Base-by-base conservation (phyloP, 495 filamentous ascomycete species). In the Symbiotaphrina buchneri region DNA sequence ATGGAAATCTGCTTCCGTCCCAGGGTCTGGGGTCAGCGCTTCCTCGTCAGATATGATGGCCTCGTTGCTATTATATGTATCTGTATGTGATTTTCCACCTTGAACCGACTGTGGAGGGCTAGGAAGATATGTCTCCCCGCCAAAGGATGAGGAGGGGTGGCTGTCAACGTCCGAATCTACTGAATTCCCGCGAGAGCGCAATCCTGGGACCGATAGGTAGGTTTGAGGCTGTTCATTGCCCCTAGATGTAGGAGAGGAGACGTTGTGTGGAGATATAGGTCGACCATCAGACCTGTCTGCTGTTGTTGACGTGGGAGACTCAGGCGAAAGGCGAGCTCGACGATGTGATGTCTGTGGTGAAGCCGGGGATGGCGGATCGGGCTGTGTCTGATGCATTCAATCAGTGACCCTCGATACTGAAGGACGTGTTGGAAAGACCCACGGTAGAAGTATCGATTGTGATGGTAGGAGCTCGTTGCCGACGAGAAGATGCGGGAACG, bases 211-310 rank as follows among this genome's bases (percentile, higher is more conserved):
- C 0, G 65, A 55, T 4, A 78, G 54, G 43, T 66, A 74, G 35
- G 64, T 62, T 19, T 65, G 62, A 34, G 63, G 48, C 23, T 51
- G 34, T 22, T 55, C 55, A 26, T 50, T 53, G 1, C 47, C 59
- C 16, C 55, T 53, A 6, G 57, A 49, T 10, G 62, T 55, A 10
- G 74, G 77, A 10, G 75, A 84, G 4, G 79, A 84, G 31, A 91
- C 51, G 52, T 93, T 90, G 49, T 91, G 83, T 0, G 82, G 76
- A 26, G 82, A 91, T 0, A 74, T 81, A n/a, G 82, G 83, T 32
- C 79, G 59, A 44, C 72, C 78, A 34, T 82, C 74, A 42, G 56
- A 64, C 39, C 62, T 68, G 36, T 92, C 80, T 27, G 79, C 3
- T 2, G 28, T 11, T 16, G 28, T 17, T 3, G 10, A n/a, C 10